Conservation (phyloP, 2,329 filamentous ascomycete species). For the Verticillium nonalfalfae region DNA sequence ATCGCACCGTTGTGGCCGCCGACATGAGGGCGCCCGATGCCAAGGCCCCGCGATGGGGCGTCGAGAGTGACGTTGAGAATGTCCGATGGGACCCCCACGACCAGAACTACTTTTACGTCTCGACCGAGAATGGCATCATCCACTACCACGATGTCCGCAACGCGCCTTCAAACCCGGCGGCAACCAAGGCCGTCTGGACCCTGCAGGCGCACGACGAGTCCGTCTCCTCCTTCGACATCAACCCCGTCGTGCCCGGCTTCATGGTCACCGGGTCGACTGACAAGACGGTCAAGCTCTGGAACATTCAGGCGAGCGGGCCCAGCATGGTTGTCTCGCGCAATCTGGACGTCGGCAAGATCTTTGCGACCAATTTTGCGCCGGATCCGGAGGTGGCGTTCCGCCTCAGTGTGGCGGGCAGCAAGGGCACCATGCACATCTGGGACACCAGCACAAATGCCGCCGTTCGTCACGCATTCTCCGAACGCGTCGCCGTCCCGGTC, state of each 20-base stretch:
- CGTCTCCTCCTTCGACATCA: constrained; percentile 88
- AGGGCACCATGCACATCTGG: constrained; percentile 90
- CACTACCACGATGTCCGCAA: constrained; percentile 87
- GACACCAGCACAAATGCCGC: constrained; percentile 90
- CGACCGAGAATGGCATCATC: constrained; percentile 84
- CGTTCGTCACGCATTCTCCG: constrained; percentile 76
- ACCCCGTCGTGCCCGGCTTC: constrained; percentile 82
- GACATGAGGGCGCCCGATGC: constrained; percentile 93
- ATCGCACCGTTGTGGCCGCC: constrained; percentile 86
- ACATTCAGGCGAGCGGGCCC: constrained; percentile 72
- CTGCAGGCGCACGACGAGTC: constrained; percentile 93
- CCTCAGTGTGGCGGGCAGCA: constrained; percentile 88
- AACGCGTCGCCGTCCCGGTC: constrained; percentile 52
- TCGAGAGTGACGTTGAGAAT: constrained; percentile 92
- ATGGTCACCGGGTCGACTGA: constrained; percentile 91
- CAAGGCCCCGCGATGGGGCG: constrained; percentile 77
- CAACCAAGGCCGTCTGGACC: constrained; percentile 85
- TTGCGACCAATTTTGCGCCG: constrained; percentile 83
- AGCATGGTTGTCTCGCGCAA: constrained; percentile 89
- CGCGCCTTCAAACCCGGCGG: constrained; percentile 63
- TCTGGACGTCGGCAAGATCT: constrained; percentile 90
- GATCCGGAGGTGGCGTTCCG: constrained; percentile 89
- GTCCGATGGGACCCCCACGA: constrained; percentile 92
- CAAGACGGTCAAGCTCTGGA: constrained; percentile 96
- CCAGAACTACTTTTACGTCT: constrained; percentile 88